Evolutionary conservation across 345 rosid species (phyloP).

Genomic region (Barbarea vulgaris): DNA sequence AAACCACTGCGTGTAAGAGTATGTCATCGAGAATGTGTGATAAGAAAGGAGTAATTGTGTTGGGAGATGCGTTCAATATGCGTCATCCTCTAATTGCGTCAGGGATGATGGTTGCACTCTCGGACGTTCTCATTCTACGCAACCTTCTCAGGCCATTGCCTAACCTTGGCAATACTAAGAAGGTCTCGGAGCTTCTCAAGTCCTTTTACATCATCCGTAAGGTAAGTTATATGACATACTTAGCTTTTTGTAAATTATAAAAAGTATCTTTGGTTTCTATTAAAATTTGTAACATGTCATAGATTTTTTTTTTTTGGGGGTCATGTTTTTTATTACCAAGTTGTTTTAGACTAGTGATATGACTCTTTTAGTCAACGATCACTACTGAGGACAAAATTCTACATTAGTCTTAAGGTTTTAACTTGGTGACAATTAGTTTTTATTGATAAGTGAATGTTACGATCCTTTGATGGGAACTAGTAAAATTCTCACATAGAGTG

Average conservation of each 20-base stretch:
- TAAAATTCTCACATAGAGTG: background rate
- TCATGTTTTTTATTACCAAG: background rate
- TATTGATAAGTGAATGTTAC: too few relatives aligned
- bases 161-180: slow-evolving; percentile 20
- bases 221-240: slow-evolving; percentile 12
- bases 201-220: slow-evolving; percentile 32
- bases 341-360: background rate
- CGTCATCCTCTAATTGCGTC: slow-evolving; percentile 37
- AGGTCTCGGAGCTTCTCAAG: slow-evolving; percentile 22
- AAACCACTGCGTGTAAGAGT: background rate
- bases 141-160: slow-evolving; percentile 24
- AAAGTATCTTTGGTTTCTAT: background rate
- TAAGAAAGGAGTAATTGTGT: slow-evolving; percentile 34
- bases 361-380: background rate
- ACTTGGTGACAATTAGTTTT: background rate
- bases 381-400: too few relatives aligned
- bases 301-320: background rate
- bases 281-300: background rate
- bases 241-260: background rate
- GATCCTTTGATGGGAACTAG: background rate
- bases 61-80: slow-evolving; percentile 41
- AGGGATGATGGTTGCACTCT: slow-evolving; percentile 43
- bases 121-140: slow-evolving; percentile 30
- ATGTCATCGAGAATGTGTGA: slow-evolving; percentile 11
- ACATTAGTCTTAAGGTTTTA: too few relatives aligned